Conservation (phyloP, 1,284 basidiomycete genomes). For the Ceratobasidium sp. region DNA sequence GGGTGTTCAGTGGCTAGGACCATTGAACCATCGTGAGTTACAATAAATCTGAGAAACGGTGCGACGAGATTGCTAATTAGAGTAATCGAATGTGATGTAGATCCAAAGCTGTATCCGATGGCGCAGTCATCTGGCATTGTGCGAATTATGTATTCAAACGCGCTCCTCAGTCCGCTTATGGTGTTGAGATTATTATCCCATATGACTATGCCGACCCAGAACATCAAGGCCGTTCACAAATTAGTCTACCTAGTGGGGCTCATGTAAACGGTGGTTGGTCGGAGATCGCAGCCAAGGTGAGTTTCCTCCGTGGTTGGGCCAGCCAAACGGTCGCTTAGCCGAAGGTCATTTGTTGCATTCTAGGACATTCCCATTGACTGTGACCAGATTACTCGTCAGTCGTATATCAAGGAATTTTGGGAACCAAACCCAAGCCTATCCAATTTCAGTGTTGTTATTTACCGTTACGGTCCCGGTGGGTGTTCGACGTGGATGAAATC, state of each 20-base stretch:
- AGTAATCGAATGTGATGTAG: background rate
- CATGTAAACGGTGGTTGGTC: conserved; percentile 6
- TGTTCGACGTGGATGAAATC: background rate
- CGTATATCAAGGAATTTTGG: conserved; percentile 3
- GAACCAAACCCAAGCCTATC: background rate
- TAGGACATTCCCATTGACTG: conserved; percentile 11
- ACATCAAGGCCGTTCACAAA: background rate
- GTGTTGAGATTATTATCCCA: background rate
- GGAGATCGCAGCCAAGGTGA: conserved; percentile 1
- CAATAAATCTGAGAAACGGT: background rate
- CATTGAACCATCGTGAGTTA: conserved; percentile 28
- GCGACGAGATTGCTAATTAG: background rate
- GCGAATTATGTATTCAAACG: background rate
- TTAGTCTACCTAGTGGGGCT: background rate
- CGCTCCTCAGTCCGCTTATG: conserved; percentile 5
- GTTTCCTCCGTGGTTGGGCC: background rate
- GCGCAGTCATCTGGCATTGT: conserved; percentile 33
- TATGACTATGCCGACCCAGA: background rate
- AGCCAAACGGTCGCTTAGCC: background rate
- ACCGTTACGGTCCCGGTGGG: background rate
- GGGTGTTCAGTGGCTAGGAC: background rate
- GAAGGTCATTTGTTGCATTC: too few relatives aligned
- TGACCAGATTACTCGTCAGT: conserved; percentile 1
- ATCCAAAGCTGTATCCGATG: conserved; percentile 28
- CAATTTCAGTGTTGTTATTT: background rate